These are phyloP conservation scores for Schoenoplectus tabernaemontani DNA, from an alignment of 202 grass and related monocot species.

Conservation along the genomic window DNA sequence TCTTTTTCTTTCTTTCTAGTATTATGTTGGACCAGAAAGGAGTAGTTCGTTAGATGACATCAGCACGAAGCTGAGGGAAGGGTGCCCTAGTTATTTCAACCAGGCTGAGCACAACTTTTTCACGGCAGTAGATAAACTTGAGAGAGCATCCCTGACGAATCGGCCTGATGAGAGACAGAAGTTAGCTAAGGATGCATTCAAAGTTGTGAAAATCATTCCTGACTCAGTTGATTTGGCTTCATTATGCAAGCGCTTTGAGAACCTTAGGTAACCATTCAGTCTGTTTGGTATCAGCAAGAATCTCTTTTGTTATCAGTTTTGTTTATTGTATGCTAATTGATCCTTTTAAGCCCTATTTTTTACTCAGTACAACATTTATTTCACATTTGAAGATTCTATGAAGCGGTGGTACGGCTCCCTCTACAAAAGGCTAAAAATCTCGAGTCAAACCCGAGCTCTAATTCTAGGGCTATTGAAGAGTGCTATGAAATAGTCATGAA, in stretches of 20 bases:
- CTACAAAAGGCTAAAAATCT: conserved; percentile 85
- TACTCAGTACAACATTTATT: background rate
- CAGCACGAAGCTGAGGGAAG: conserved; percentile 77
- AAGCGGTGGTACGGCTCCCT: conserved; percentile 80
- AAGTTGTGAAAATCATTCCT: conserved; percentile 68
- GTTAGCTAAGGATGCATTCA: conserved; percentile 89
- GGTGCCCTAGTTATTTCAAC: conserved; percentile 96
- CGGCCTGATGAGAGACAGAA: conserved; percentile 56
- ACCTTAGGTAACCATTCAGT: conserved; percentile 44
- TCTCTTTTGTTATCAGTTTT: background rate
- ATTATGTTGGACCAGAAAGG: conserved; percentile 87
- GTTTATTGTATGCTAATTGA: background rate
- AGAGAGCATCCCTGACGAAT: conserved; percentile 60
- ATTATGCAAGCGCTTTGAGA: conserved; percentile 97
- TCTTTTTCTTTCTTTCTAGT: conserved; percentile 41
- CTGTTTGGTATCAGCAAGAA: background rate
- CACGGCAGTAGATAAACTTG: conserved; percentile 81
- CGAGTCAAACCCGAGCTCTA: conserved; percentile 43
- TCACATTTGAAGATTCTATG: conserved; percentile 57
- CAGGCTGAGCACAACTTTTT: conserved; percentile 90
- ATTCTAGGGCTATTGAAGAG: conserved; percentile 63
- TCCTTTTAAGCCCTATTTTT: background rate
- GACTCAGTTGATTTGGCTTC: conserved; percentile 73
- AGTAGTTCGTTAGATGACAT: conserved; percentile 76
- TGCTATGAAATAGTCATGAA: conserved; percentile 88